Evolutionary conservation across 768 basidiomycete species (phyloP).

Genomic region (Trametes maxima): DNA sequence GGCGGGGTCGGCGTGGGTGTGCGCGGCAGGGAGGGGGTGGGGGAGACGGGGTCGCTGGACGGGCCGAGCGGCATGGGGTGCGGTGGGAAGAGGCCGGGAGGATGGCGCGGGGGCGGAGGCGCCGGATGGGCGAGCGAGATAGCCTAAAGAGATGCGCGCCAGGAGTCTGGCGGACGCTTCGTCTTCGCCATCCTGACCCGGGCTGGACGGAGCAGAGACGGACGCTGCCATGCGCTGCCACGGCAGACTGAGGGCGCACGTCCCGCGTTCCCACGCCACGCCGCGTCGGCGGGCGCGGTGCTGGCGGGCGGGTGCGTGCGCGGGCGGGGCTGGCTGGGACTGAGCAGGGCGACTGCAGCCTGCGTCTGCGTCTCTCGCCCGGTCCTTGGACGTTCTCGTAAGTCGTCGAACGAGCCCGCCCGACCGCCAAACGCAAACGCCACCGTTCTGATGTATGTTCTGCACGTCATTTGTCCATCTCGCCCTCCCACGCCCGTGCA

Average conservation of each 20-base stretch:
- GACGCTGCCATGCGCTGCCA: neutral
- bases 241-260: neutral
- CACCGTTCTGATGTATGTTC: conserved; percentile 27
- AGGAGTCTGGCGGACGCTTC: neutral
- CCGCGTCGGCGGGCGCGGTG: neutral
- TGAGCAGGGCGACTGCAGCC: too few relatives aligned
- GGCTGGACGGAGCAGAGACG: conserved; percentile 13
- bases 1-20: neutral
- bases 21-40: neutral
- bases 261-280: neutral
- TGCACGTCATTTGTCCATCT: conserved; percentile 23
- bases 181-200: conserved; percentile 11
- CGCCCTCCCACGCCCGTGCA: conserved; percentile 11
- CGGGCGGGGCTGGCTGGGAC: neutral
- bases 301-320: too few relatives aligned
- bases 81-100: neutral
- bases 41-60: neutral
- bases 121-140: conserved; percentile 16
- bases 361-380: too few relatives aligned
- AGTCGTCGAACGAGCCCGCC: conserved; percentile 13
- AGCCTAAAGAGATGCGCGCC: conserved; percentile 25
- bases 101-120: conserved; percentile 8
- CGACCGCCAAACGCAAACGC: conserved; percentile 24
- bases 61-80: conserved; percentile 17
- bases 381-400: conserved; percentile 19